Evolutionary conservation across 306 rosid genomes (phyloP).

Genomic region (Lupinus albus): DNA sequence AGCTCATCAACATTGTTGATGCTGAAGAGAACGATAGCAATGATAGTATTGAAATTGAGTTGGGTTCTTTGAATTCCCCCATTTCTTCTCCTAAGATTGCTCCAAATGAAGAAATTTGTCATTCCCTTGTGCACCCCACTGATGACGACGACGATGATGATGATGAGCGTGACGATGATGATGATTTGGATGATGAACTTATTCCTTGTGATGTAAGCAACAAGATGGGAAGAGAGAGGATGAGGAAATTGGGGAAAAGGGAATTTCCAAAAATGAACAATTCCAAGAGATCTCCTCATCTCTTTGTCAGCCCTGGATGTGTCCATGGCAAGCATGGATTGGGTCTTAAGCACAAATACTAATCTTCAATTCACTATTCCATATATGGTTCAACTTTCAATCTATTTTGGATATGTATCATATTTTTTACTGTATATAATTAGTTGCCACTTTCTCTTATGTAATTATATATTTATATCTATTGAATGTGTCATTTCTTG

Average conservation of each 20-base stretch:
- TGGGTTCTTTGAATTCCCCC: constrained; percentile 36
- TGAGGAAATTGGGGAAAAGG: constrained; percentile 94
- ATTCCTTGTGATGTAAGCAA: constrained; percentile 77
- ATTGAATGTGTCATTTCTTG: too few species aligned
- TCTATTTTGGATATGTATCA: too few species aligned
- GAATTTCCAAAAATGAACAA: constrained; percentile 62
- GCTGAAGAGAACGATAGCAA: constrained; percentile 7
- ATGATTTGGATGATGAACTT: constrained; percentile 78
- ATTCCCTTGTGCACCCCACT: constrained; percentile 12
- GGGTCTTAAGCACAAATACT: constrained; percentile 73
- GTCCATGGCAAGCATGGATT: constrained; percentile 89
- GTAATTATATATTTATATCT: too few species aligned
- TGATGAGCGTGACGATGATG: not conserved
- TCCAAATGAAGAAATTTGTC: constrained; percentile 28
- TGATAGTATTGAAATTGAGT: not conserved
- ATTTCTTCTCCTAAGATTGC: constrained; percentile 20
- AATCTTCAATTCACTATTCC: not conserved
- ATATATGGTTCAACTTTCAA: too few species aligned
- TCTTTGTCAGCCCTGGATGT: constrained; percentile 74
- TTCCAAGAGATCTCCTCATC: constrained; percentile 60
- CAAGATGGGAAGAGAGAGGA: constrained; percentile 72
- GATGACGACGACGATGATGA: not conserved
- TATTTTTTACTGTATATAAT: too few species aligned
- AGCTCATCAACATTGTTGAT: constrained; percentile 42
- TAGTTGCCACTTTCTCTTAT: too few species aligned